These are phyloP conservation scores for Puccinia polysora DNA, from an alignment of 1,284 basidiomycete genomes.

Conservation along the genomic window DNA sequence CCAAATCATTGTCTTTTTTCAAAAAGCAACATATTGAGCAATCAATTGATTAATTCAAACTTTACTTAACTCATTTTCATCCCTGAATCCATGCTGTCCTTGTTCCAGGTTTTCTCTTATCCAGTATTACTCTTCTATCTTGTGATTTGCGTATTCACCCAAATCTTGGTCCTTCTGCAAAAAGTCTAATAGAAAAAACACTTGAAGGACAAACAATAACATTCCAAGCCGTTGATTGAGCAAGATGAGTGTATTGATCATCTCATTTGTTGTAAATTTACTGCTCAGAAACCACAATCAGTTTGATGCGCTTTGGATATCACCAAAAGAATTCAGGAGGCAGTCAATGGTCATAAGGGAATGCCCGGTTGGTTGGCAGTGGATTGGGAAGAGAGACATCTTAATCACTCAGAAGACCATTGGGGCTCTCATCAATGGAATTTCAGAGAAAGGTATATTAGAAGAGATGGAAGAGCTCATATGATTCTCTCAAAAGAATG, in stretches of 20 bases:
- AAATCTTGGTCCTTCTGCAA: too few relatives aligned
- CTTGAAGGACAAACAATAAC: neutral
- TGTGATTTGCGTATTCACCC: too few relatives aligned
- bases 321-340: constrained; percentile 11
- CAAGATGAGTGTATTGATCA: constrained; percentile 23
- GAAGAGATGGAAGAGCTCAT: constrained; percentile 29
- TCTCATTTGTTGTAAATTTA: constrained; percentile 17
- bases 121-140: too few relatives aligned
- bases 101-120: too few relatives aligned
- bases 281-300: neutral
- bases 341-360: constrained; percentile 7
- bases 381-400: constrained; percentile 21
- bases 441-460: constrained; percentile 11
- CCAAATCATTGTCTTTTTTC: too few relatives aligned
- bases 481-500: constrained; percentile 1
- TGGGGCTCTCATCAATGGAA: constrained; percentile 1
- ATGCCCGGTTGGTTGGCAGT: constrained; percentile 25
- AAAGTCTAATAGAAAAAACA: constrained; percentile 32
- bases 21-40: too few relatives aligned
- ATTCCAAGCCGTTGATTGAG: neutral
- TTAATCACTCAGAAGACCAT: constrained; percentile 21
- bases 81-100: too few relatives aligned
- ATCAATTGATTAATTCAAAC: too few relatives aligned
- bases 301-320: constrained; percentile 14
- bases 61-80: too few relatives aligned